Conservation (phyloP, 2,329 filamentous ascomycete genomes). For the Talaromyces sp. region DNA sequence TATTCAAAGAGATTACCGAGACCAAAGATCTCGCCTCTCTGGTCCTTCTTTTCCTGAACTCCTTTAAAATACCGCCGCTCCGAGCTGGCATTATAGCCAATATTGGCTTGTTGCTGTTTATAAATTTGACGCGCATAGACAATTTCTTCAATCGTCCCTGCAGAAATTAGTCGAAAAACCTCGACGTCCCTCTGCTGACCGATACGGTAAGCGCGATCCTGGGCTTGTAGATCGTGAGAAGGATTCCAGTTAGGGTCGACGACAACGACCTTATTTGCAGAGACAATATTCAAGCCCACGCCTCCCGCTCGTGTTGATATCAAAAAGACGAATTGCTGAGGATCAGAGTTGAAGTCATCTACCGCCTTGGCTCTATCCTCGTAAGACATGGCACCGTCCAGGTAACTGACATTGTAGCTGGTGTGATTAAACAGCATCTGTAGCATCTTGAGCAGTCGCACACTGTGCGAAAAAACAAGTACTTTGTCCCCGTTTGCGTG, state of each 20-base stretch:
- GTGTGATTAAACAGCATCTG: conserved; percentile 82
- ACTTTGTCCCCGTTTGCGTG: conserved; percentile 87
- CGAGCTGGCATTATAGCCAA: conserved; percentile 86
- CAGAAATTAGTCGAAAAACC: conserved; percentile 84
- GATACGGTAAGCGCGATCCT: conserved; percentile 93
- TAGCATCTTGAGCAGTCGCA: conserved; percentile 76
- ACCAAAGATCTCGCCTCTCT: conserved; percentile 93
- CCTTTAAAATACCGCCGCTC: conserved; percentile 95
- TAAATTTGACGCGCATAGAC: conserved; percentile 97
- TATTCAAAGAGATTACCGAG: conserved; percentile 81
- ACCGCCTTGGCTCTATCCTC: conserved; percentile 78
- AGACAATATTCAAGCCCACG: conserved; percentile 92
- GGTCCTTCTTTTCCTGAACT: conserved; percentile 74
- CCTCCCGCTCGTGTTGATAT: conserved; percentile 93
- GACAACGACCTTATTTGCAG: conserved; percentile 96
- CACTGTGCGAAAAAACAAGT: conserved; percentile 88
- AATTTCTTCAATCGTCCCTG: conserved; percentile 93
- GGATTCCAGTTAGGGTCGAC: conserved; percentile 98
- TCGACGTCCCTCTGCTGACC: conserved; percentile 91
- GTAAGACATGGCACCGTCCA: conserved; percentile 79
- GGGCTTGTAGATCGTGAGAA: conserved; percentile 86
- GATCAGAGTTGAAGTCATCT: conserved; percentile 85
- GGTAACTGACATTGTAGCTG: conserved; percentile 82
- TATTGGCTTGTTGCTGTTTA: conserved; percentile 98
- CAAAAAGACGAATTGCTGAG: conserved; percentile 85